phyloP scores from a whole-genome alignment of 495 filamentous ascomycete genomes.

The Haplographium delicatum region DNA sequence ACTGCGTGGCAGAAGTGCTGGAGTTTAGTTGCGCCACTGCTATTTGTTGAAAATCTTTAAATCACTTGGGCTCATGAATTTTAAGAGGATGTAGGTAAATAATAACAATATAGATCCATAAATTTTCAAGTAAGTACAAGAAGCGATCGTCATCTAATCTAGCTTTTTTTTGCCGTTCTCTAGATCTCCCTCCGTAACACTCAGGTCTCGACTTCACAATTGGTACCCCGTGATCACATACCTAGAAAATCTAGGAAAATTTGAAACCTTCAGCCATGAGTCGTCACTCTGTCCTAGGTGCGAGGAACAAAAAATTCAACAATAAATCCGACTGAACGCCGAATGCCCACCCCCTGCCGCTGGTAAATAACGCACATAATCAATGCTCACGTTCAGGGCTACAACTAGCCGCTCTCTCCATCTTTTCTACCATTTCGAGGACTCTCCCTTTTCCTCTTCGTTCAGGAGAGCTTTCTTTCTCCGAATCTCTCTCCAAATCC shows the following conservation, averaged over 20 bases:
- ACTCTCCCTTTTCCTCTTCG: constrained; percentile 15
- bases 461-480: no score
- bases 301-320: neutral
- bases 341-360: neutral
- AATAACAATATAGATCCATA: neutral
- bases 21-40: no score
- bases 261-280: neutral
- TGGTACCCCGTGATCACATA: neutral
- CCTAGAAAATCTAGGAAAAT: neutral
- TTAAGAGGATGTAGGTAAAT: no score
- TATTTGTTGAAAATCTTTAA: no score
- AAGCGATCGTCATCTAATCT: neutral
- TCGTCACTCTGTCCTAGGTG: neutral
- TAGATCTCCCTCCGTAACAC: neutral
- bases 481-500: neutral
- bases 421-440: constrained; percentile 19
- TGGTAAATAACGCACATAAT: neutral
- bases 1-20: no score
- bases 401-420: constrained; percentile 15
- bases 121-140: neutral
- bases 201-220: no score
- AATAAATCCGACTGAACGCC: neutral
- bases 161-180: neutral
- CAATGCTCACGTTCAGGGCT: neutral
- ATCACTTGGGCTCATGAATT: no score